These are phyloP conservation scores for Fusarium sp. DNA, from an alignment of 2,329 filamentous ascomycete species.

Conservation along the genomic window DNA sequence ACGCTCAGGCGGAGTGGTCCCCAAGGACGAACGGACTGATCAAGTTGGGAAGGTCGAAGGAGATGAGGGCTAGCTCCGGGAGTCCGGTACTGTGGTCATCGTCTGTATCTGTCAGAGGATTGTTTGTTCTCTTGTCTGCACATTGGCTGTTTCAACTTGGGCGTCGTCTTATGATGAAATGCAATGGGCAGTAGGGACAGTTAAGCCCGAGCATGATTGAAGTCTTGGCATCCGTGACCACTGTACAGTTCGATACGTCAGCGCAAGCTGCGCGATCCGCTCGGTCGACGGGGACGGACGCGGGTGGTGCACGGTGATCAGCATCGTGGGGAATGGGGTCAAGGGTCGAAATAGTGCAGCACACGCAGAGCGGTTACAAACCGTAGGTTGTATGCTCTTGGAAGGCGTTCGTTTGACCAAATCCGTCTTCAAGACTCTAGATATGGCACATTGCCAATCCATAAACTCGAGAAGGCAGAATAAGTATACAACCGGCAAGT, in stretches of 20 bases:
- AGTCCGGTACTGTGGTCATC: neutral
- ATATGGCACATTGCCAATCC: neutral
- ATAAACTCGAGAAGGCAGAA: conserved; percentile 2
- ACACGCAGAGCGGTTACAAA: too few species aligned
- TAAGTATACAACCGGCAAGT: conserved; percentile 39
- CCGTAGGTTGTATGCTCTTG: neutral
- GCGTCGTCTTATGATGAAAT: neutral
- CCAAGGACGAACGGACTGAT: conserved; percentile 19
- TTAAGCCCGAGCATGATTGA: neutral
- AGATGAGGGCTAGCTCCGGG: conserved; percentile 4
- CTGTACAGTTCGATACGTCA: neutral
- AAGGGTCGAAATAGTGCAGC: neutral
- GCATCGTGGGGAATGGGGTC: conserved; percentile 16
- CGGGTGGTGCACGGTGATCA: conserved; percentile 25
- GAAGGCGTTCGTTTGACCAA: neutral
- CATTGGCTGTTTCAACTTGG: neutral
- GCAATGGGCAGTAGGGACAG: too few species aligned
- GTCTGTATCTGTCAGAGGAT: neutral
- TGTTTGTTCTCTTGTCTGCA: neutral
- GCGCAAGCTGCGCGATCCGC: conserved; percentile 25
- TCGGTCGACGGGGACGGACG: conserved; percentile 47
- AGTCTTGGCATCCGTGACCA: neutral
- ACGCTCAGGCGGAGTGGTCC: neutral
- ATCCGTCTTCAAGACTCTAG: conserved; percentile 1
- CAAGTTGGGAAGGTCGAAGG: neutral